phyloP scores from a whole-genome alignment of 805 yeast species.

The Candida methanosorbosa region DNA sequence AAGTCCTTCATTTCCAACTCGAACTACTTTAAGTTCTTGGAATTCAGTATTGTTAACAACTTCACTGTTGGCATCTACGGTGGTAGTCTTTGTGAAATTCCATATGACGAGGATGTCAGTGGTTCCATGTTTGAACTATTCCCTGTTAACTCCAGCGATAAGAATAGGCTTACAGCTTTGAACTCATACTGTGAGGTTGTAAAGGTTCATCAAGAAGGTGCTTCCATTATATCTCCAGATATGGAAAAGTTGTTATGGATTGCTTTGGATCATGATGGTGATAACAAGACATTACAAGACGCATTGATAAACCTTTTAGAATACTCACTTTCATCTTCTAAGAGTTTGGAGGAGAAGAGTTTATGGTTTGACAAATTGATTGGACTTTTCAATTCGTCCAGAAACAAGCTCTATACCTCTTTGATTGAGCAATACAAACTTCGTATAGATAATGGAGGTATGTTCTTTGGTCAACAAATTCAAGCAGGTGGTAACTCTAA shows the following conservation, averaged over 20 bases:
- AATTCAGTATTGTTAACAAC: conserved; percentile 24
- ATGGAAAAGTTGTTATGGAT: conserved; percentile 22
- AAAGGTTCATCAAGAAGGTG: conserved; percentile 12
- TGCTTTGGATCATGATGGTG: conserved; percentile 20
- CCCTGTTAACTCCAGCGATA: conserved; percentile 24
- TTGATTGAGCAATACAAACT: conserved; percentile 16
- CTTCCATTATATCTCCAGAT: conserved; percentile 6
- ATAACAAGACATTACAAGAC: conserved; percentile 9
- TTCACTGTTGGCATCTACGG: conserved; percentile 23
- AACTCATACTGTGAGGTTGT: conserved; percentile 21
- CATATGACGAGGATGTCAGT: conserved; percentile 14
- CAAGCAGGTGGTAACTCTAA: not conserved
- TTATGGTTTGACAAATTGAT: conserved; percentile 22
- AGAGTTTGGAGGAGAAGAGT: conserved; percentile 8
- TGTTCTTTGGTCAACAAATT: conserved; percentile 15
- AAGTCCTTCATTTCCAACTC: conserved; percentile 22
- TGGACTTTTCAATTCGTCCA: conserved; percentile 15
- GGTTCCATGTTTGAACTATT: conserved; percentile 18
- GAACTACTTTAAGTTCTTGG: conserved; percentile 22
- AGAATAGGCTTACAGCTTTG: conserved; percentile 16
- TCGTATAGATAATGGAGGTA: conserved; percentile 22
- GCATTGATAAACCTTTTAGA: conserved; percentile 17
- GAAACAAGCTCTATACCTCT: conserved; percentile 13
- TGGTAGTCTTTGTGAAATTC: conserved; percentile 13
- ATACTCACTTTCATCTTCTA: conserved; percentile 7